Evolutionary conservation across 192 early-diverging fungal species (phyloP), one percentile per base, ranked within the genome.

Genomic region (Coemansia sp.): DNA sequence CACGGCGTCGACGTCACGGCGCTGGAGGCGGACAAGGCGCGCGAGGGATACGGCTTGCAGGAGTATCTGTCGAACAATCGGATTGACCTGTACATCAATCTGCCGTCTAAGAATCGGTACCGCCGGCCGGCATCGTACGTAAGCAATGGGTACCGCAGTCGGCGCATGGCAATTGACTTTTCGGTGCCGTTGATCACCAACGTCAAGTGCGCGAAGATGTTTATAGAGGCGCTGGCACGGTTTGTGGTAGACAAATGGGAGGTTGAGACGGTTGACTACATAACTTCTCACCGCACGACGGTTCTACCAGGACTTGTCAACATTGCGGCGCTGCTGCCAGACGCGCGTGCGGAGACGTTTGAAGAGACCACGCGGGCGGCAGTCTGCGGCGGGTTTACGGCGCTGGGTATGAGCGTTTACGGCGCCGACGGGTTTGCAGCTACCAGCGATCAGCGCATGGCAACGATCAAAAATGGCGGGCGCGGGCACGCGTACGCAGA

Each of bases 131-230:
- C 97, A 27, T 90, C 87, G 67, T 99, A 98, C 77, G 92, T 97
- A 78, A 91, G 89, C 63, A 91, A 90, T 68, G 97, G 97, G 32
- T 99, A 99, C 85, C 87, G 88, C 66, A 92, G 91, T 63, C 91
- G 97, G 61, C 89, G 97, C 73, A 93, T 99, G 94, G 97, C 97
- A 31, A 92, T 99, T 27, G 97, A 99, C 80, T 93, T 94, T 67
- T 93, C 93, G 46, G 85, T 99, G 54, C 97, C 97, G 8, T 84
- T 99, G 71, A 95, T 99, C 75, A 99, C 97, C 64, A 99, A 99
- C 72, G 88, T 99, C 84, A 99, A 99, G 85, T 98, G 95, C 73
- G 97, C 97, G 68, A 97, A 98, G 86, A 76, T 99, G 61, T 98
- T 99, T 66, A 84, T 99, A 51, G 97, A 99, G 84, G 97, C 97